Percentiles rank a stretch among this genome's conserved stretches.
These are phyloP conservation scores for Xylariaceae sp. DNA, from an alignment of 2,329 filamentous ascomycete species.

Conservation along the genomic window DNA sequence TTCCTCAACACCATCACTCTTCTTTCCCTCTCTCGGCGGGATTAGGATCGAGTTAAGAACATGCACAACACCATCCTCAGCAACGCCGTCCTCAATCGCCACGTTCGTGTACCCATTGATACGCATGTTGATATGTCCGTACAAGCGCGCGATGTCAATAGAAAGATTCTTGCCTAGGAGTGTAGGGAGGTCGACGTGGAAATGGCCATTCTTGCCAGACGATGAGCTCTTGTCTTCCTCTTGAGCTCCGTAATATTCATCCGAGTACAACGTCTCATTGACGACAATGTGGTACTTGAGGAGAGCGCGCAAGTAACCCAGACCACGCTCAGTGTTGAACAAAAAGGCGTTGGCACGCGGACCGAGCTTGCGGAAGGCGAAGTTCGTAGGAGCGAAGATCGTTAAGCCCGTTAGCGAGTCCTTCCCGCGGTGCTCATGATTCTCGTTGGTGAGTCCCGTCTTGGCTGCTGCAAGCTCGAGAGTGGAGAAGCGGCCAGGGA, in stretches of 20 bases:
- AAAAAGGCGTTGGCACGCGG: constrained; percentile 74
- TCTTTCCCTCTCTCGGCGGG: constrained; percentile 57
- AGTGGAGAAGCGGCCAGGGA: constrained; percentile 75
- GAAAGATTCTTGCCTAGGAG: constrained; percentile 64
- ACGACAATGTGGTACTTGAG: constrained; percentile 34
- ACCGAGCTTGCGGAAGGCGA: constrained; percentile 73
- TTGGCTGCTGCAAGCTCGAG: constrained; percentile 69
- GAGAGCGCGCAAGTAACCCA: constrained; percentile 72
- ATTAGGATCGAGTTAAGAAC: constrained; percentile 70
- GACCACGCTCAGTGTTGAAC: constrained; percentile 69
- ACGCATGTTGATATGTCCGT: constrained; percentile 66
- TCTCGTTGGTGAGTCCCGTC: constrained; percentile 61
- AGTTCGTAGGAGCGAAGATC: constrained; percentile 76
- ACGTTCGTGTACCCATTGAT: constrained; percentile 72
- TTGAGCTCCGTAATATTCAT: constrained; percentile 63
- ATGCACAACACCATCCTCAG: constrained; percentile 78
- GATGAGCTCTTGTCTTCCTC: constrained; percentile 29
- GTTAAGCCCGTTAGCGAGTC: constrained; percentile 62
- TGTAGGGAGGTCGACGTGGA: constrained; percentile 69
- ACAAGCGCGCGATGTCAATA: constrained; percentile 66
- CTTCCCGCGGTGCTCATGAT: constrained; percentile 46
- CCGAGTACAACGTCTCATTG: constrained; percentile 59
- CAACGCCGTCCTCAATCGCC: constrained; percentile 64
- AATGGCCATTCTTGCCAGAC: constrained; percentile 43
- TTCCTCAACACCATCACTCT: constrained; percentile 48